A percentile compares a stretch with the other conserved stretches of the same genome.
These are phyloP conservation scores for Ophiosphaerella narmari DNA, from an alignment of 2,329 filamentous ascomycete genomes.

Conservation along the genomic window DNA sequence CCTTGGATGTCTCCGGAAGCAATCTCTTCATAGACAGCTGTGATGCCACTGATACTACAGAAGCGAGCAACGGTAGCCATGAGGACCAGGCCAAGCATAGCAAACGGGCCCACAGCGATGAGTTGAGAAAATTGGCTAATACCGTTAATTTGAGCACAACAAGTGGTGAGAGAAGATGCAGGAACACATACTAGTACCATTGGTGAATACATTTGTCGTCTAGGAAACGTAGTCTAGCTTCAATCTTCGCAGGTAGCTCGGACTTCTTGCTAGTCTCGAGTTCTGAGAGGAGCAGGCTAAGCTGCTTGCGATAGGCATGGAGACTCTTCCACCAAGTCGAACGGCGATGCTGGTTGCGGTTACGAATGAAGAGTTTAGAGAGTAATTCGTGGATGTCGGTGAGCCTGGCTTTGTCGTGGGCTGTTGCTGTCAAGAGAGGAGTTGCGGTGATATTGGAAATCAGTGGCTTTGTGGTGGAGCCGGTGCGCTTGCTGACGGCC, in stretches of 20 bases:
- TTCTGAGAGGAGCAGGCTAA: constrained; percentile 58
- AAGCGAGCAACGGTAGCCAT: constrained; percentile 49
- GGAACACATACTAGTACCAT: constrained; percentile 43
- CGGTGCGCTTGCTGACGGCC: constrained; percentile 11
- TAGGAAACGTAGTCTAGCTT: constrained; percentile 45
- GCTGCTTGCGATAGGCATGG: constrained; percentile 69
- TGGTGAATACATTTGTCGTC: constrained; percentile 41
- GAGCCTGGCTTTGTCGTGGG: constrained; percentile 38
- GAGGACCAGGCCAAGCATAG: constrained; percentile 51
- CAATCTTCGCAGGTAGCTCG: constrained; percentile 25
- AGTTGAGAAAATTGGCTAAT: constrained; percentile 51
- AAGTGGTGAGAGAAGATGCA: neutral
- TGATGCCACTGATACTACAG: constrained; percentile 49
- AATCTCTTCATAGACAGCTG: constrained; percentile 48
- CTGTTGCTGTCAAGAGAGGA: constrained; percentile 20
- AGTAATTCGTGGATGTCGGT: constrained; percentile 60
- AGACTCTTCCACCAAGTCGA: constrained; percentile 82
- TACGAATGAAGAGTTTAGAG: constrained; percentile 76
- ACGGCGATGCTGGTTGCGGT: constrained; percentile 86
- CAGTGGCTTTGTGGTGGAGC: neutral
- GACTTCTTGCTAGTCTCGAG: constrained; percentile 25
- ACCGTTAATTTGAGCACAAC: constrained; percentile 5
- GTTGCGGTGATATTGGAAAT: constrained; percentile 22
- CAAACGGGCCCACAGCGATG: constrained; percentile 51
- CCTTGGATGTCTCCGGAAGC: constrained; percentile 48